These are phyloP conservation scores for Anthostomella pinea DNA, from an alignment of 2,329 filamentous ascomycete genomes.

Conservation along the genomic window DNA sequence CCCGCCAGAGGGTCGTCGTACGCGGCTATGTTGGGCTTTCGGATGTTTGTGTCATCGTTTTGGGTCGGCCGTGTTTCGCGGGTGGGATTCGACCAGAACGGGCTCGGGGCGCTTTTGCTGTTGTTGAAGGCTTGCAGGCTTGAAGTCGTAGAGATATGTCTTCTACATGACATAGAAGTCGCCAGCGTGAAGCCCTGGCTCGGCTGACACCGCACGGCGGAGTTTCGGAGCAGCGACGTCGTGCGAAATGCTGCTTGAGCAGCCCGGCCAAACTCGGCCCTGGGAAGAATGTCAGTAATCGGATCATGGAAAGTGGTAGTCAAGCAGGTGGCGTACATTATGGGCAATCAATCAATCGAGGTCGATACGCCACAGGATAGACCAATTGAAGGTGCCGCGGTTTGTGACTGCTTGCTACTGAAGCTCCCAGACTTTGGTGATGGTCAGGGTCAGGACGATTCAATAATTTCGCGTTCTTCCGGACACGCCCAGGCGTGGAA, in stretches of 20 bases:
- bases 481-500: too few relatives aligned
- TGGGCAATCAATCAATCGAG: slow-evolving; percentile 4
- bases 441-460: too few relatives aligned
- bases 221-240: slow-evolving; percentile 19
- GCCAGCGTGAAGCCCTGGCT: slow-evolving; percentile 6
- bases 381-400: too few relatives aligned
- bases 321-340: slow-evolving; percentile 15
- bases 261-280: slow-evolving; percentile 27
- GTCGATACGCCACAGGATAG: too few relatives aligned
- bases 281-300: slow-evolving; percentile 11
- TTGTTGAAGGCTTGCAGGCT: slow-evolving; percentile 6
- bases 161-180: slow-evolving; percentile 5
- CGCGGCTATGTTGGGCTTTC: slow-evolving; percentile 19
- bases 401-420: too few relatives aligned
- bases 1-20: slow-evolving; percentile 12
- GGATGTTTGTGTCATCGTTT: slow-evolving; percentile 10
- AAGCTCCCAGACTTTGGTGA: too few relatives aligned
- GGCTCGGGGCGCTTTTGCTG: too few relatives aligned
- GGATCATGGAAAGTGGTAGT: not conserved
- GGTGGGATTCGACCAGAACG: slow-evolving; percentile 14
- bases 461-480: too few relatives aligned
- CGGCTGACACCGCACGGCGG: slow-evolving; percentile 18
- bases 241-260: slow-evolving; percentile 25
- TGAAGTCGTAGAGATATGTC: slow-evolving; percentile 17
- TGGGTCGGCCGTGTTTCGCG: slow-evolving; percentile 1